These are phyloP conservation scores for Apiotrichum domesticum DNA, from an alignment of 1,284 basidiomycete genomes.

Conservation along the genomic window DNA sequence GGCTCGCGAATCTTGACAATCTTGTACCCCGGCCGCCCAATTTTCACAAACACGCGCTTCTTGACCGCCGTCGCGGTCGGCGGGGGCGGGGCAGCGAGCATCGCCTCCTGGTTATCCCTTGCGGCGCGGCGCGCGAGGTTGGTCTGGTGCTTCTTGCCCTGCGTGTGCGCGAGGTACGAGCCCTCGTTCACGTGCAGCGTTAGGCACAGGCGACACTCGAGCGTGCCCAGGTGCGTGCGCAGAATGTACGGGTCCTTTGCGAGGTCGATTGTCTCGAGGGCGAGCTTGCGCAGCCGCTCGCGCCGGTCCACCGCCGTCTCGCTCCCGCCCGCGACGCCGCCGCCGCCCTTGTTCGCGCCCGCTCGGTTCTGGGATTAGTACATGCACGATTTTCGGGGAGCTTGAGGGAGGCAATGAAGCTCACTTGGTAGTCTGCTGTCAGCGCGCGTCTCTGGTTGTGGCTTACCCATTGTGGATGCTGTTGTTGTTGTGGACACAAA, in stretches of 20 bases:
- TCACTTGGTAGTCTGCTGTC: slow-evolving; percentile 42
- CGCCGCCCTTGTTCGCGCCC: slow-evolving; percentile 90
- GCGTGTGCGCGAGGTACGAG: slow-evolving; percentile 97
- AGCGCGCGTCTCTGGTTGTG: not conserved
- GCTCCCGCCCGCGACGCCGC: slow-evolving; percentile 61
- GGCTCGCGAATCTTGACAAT: slow-evolving; percentile 53
- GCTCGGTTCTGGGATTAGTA: slow-evolving; percentile 67
- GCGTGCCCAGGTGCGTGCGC: slow-evolving; percentile 87
- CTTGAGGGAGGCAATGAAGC: not conserved
- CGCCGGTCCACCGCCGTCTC: slow-evolving; percentile 94
- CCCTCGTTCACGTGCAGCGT: slow-evolving; percentile 99
- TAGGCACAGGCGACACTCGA: slow-evolving; percentile 96
- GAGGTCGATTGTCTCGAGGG: slow-evolving; percentile 90
- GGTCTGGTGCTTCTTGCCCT: slow-evolving; percentile 99
- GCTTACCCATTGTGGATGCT: slow-evolving; percentile 16
- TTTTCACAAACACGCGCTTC: slow-evolving; percentile 93
- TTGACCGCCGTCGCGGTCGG: slow-evolving; percentile 56
- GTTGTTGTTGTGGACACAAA: not conserved
- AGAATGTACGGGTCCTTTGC: slow-evolving; percentile 99
- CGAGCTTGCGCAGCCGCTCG: slow-evolving; percentile 90
- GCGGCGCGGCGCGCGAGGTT: slow-evolving; percentile 95
- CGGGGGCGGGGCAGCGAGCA: slow-evolving; percentile 76
- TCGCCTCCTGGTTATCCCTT: slow-evolving; percentile 85
- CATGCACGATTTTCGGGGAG: too few species aligned
- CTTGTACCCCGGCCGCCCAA: slow-evolving; percentile 73